phyloP scores from a whole-genome alignment of 805 yeast genomes.

The Candida namnaoensis region DNA sequence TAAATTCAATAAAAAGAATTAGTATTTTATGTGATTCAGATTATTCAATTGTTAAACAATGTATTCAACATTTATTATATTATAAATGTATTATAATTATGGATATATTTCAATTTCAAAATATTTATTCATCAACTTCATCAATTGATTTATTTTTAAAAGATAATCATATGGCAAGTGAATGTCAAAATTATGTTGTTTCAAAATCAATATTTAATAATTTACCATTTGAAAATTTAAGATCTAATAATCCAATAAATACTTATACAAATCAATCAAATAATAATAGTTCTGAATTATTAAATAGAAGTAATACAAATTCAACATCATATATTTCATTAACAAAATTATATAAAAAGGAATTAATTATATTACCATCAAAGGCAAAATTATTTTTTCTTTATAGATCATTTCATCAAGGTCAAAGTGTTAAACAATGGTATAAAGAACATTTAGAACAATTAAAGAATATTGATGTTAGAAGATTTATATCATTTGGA shows the following conservation, averaged over 20 bases:
- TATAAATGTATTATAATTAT: slow-evolving; percentile 77
- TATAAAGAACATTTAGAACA: slow-evolving; percentile 52
- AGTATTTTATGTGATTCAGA: slow-evolving; percentile 78
- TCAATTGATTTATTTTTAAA: slow-evolving; percentile 59
- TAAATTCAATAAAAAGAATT: slow-evolving; percentile 72
- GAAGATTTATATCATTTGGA: slow-evolving; percentile 85
- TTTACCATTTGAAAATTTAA: slow-evolving; percentile 21
- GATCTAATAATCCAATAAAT: not conserved
- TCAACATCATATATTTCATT: slow-evolving; percentile 1
- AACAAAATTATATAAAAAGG: slow-evolving; percentile 4
- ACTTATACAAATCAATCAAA: not conserved
- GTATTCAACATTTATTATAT: slow-evolving; percentile 86
- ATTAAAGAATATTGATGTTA: slow-evolving; percentile 62
- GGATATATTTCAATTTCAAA: slow-evolving; percentile 85
- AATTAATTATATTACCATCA: slow-evolving; percentile 38
- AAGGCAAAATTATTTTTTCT: slow-evolving; percentile 61
- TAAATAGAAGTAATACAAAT: not conserved
- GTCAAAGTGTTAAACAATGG: slow-evolving; percentile 77
- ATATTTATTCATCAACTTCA: slow-evolving; percentile 85
- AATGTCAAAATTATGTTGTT: slow-evolving; percentile 79
- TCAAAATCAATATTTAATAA: slow-evolving; percentile 26
- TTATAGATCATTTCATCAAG: slow-evolving; percentile 72
- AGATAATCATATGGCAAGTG: slow-evolving; percentile 58
- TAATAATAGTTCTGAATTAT: slow-evolving; percentile 2
- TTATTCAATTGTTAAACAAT: slow-evolving; percentile 66